These are phyloP conservation scores for Aureobasidium sp. DNA, from an alignment of 2,329 filamentous ascomycete genomes.

Conservation along the genomic window DNA sequence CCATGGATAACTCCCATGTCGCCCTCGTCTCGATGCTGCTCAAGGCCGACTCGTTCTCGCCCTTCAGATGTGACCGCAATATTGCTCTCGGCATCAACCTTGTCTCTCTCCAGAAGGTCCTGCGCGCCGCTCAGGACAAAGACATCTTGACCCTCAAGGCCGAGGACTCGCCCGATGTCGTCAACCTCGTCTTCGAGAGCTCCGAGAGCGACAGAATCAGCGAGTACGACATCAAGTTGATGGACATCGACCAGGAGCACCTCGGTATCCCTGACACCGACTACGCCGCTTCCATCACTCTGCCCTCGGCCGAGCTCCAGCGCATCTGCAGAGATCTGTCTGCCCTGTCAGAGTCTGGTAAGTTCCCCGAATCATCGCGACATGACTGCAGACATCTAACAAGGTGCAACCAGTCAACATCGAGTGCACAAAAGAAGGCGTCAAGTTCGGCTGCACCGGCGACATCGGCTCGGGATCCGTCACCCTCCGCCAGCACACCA, in stretches of 20 bases:
- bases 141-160: conserved; percentile 96
- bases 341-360: conserved; percentile 92
- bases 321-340: conserved; percentile 90
- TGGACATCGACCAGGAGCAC: conserved; percentile 99
- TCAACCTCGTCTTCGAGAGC: conserved; percentile 95
- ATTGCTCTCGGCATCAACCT: conserved; percentile 97
- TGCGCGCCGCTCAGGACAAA: conserved; percentile 88
- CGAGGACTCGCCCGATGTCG: conserved; percentile 89
- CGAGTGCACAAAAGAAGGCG: conserved; percentile 91
- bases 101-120: conserved; percentile 90
- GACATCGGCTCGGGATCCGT: conserved; percentile 96
- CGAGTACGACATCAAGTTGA: conserved; percentile 99
- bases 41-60: conserved; percentile 87
- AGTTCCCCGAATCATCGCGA: conserved; percentile 27
- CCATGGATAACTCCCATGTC: conserved; percentile 99
- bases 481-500: conserved; percentile 79
- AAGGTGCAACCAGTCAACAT: conserved; percentile 63
- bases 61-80: conserved; percentile 98
- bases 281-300: conserved; percentile 81
- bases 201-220: conserved; percentile 79
- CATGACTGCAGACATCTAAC: conserved; percentile 21
- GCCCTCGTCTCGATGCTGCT: conserved; percentile 98
- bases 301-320: conserved; percentile 87
- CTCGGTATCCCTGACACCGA: conserved; percentile 98
- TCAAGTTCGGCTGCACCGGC: conserved; percentile 88